Evolutionary conservation across 257 asterid species (phyloP).

Genomic region (Haberlea rhodopensis): DNA sequence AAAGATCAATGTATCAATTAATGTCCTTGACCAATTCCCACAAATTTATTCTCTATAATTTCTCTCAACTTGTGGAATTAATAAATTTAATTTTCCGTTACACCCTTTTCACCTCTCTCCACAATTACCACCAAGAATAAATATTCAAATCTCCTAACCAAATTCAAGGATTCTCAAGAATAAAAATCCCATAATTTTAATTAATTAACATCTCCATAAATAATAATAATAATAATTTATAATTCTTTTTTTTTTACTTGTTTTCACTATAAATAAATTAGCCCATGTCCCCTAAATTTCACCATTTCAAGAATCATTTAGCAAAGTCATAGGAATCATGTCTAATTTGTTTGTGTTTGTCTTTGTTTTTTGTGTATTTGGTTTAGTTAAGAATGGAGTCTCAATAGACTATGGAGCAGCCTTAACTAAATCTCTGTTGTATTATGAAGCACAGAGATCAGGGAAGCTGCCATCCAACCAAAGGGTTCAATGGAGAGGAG

Average conservation of each 20-base stretch:
- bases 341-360: slow-evolving; percentile 26
- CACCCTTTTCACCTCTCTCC: background rate
- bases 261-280: slow-evolving; percentile 13
- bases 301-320: background rate
- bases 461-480: slow-evolving; percentile 54
- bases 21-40: too few species aligned
- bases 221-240: background rate
- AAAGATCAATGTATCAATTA: too few species aligned
- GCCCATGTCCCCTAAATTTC: slow-evolving; percentile 6
- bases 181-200: background rate
- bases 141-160: background rate
- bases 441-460: slow-evolving; percentile 76
- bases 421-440: slow-evolving; percentile 51
- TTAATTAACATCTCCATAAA: background rate
- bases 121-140: too few species aligned
- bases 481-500: slow-evolving; percentile 55
- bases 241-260: background rate
- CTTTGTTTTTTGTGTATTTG: slow-evolving; percentile 20
- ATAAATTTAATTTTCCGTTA: background rate
- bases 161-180: background rate
- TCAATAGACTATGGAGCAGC: slow-evolving; percentile 54
- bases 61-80: too few species aligned
- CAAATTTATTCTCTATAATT: too few species aligned
- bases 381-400: slow-evolving; percentile 25
- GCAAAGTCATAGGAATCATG: slow-evolving; percentile 24